Percentiles rank a stretch among this genome's conserved stretches.
Conservation (phyloP, 768 basidiomycete genomes). For the Macrolepiota albuminosa region DNA sequence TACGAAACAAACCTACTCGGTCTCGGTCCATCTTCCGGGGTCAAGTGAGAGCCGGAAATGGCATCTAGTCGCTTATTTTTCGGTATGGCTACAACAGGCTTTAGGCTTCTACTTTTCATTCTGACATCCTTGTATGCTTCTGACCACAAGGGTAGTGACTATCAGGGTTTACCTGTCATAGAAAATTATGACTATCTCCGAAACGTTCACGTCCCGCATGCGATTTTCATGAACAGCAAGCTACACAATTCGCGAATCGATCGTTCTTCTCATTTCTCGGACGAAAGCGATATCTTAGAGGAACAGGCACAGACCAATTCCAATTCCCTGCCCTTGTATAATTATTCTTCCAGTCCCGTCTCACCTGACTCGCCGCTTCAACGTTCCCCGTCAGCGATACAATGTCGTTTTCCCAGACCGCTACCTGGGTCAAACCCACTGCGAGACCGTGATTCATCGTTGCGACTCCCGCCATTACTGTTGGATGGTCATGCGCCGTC, state of each 20-base stretch:
- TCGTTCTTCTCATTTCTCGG: slow-evolving; percentile 40
- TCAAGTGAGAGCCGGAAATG: slow-evolving; percentile 61
- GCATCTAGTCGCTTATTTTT: slow-evolving; percentile 83
- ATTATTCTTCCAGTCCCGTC: slow-evolving; percentile 5
- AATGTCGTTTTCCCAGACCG: slow-evolving; percentile 8
- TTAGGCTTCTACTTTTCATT: neutral
- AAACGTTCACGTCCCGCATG: slow-evolving; percentile 59
- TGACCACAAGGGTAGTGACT: slow-evolving; percentile 55
- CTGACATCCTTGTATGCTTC: slow-evolving; percentile 7
- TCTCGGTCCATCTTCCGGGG: slow-evolving; percentile 63
- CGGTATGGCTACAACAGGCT: slow-evolving; percentile 39
- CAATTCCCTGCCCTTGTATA: slow-evolving; percentile 15
- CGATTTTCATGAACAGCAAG: slow-evolving; percentile 72
- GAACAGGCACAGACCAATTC: slow-evolving; percentile 26
- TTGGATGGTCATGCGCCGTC: slow-evolving; percentile 3
- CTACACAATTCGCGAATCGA: slow-evolving; percentile 36
- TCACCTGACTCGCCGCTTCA: neutral
- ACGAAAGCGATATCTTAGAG: slow-evolving; percentile 38
- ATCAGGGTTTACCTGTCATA: slow-evolving; percentile 62
- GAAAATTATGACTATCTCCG: slow-evolving; percentile 74
- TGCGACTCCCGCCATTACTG: slow-evolving; percentile 17
- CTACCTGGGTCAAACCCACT: neutral
- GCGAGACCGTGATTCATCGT: slow-evolving; percentile 6
- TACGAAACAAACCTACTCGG: slow-evolving; percentile 84
- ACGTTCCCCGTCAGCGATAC: slow-evolving; percentile 12